Percentiles rank a stretch among this genome's conserved stretches.
Evolutionary conservation across 2,329 filamentous ascomycete species (phyloP).

Genomic region (Penicillium rolfsii): DNA sequence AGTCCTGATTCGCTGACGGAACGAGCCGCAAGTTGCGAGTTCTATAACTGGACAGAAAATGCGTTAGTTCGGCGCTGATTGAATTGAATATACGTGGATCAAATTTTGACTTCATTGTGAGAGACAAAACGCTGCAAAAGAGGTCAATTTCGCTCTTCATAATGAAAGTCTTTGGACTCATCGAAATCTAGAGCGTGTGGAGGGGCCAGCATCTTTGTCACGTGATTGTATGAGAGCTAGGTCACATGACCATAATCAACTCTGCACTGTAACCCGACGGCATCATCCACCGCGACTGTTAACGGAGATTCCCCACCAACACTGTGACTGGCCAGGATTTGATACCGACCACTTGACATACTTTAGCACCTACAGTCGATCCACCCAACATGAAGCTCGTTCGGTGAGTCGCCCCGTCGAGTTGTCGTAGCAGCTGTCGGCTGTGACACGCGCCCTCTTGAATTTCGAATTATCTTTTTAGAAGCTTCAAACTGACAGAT

Average conservation of each 20-base stretch:
- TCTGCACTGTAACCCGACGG: slow-evolving; percentile 28
- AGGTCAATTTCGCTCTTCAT: neutral
- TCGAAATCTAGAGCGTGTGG: neutral
- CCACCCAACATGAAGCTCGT: slow-evolving; percentile 87
- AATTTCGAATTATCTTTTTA: slow-evolving; percentile 17
- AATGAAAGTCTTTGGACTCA: neutral
- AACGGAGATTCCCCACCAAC: slow-evolving; percentile 19
- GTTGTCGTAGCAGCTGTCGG: slow-evolving; percentile 3
- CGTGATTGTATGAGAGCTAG: slow-evolving; percentile 2
- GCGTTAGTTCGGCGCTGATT: neutral
- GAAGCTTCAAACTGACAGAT: slow-evolving; percentile 22
- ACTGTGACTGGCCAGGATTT: slow-evolving; percentile 11
- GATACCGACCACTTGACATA: neutral
- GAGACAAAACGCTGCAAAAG: neutral
- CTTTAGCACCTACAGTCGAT: slow-evolving; percentile 2
- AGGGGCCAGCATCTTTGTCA: neutral
- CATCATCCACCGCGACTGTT: slow-evolving; percentile 23
- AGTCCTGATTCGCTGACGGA: neutral
- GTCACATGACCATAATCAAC: slow-evolving; percentile 23
- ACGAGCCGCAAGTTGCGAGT: neutral
- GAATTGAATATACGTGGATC: neutral
- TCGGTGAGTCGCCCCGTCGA: slow-evolving; percentile 64
- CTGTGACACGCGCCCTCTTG: slow-evolving; percentile 18
- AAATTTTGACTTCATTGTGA: neutral
- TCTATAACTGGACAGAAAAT: neutral